Evolutionary conservation across 176 grass and related monocot species (phyloP).

Genomic region (Oryza rufipogon): DNA sequence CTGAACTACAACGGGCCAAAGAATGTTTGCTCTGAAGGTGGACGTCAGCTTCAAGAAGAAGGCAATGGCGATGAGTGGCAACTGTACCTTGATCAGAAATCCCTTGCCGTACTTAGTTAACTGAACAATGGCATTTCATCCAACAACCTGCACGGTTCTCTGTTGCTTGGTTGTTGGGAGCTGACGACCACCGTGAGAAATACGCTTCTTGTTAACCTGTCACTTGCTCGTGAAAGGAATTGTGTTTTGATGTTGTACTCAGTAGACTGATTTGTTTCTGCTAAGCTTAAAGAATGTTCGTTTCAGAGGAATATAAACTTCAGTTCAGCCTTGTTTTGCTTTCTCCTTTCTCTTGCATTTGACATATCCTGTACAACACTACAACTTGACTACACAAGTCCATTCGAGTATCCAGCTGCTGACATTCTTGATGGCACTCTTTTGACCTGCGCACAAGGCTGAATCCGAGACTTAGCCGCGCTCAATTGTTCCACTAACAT

Average conservation of each 20-base stretch:
- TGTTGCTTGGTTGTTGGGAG: neutral
- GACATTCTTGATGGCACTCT: neutral
- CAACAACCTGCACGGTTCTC: neutral
- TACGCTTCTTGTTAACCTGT: constrained; percentile 6
- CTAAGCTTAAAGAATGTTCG: neutral
- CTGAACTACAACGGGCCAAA: constrained; percentile 69
- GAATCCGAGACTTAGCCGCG: neutral
- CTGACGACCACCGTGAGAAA: neutral
- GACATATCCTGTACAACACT: neutral
- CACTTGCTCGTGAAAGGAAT: neutral
- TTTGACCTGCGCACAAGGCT: neutral
- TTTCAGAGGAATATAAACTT: neutral
- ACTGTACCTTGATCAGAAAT: constrained; percentile 62
- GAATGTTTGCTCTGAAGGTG: constrained; percentile 55
- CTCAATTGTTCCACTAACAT: constrained; percentile 23
- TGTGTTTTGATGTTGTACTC: constrained; percentile 28
- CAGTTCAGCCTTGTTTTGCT: neutral
- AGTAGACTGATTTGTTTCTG: neutral
- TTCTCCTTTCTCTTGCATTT: neutral
- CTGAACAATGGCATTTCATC: constrained; percentile 26
- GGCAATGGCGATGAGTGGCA: constrained; percentile 53
- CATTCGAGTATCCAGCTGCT: neutral
- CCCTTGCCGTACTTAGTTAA: constrained; percentile 37
- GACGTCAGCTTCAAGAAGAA: constrained; percentile 41
- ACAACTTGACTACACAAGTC: neutral